Percentiles rank a stretch among this genome's conserved stretches.
phyloP scores from a whole-genome alignment of 495 filamentous ascomycete genomes.

The Choiromyces venosus region DNA sequence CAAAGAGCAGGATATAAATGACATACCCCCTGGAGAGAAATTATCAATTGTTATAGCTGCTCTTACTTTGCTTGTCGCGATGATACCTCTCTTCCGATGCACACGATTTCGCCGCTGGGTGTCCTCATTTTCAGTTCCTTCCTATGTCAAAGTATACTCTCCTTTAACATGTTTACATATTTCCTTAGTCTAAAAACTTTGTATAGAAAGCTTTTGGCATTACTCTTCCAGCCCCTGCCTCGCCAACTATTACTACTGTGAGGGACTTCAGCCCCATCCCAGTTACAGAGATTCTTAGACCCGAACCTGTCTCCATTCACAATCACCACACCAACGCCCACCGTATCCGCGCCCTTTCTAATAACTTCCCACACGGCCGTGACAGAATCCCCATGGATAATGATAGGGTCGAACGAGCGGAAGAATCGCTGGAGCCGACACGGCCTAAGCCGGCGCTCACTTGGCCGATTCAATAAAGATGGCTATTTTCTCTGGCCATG shows the following conservation, averaged over 20 bases:
- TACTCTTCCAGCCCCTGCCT: not conserved
- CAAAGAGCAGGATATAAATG: not conserved
- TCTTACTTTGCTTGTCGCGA: not conserved
- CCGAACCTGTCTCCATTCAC: no score
- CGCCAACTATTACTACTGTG: not conserved
- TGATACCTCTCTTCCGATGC: not conserved
- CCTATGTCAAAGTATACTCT: not conserved
- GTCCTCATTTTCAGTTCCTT: not conserved
- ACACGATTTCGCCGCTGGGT: not conserved
- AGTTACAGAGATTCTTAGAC: no score
- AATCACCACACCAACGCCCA: no score
- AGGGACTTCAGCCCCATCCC: not conserved
- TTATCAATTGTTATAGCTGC: not conserved
- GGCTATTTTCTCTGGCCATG: not conserved
- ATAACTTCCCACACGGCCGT: no score
- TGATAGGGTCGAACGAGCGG: no score
- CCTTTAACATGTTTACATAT: not conserved
- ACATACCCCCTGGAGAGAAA: not conserved
- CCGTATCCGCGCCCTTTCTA: no score
- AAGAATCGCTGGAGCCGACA: not conserved
- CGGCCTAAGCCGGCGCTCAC: not conserved
- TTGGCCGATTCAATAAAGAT: not conserved
- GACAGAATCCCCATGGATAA: no score
- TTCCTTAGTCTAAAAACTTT: not conserved
- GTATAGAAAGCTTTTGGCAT: not conserved